Evolutionary conservation across 805 yeast genomes (phyloP).

Genomic region (Wickerhamomyces strasburgensis): DNA sequence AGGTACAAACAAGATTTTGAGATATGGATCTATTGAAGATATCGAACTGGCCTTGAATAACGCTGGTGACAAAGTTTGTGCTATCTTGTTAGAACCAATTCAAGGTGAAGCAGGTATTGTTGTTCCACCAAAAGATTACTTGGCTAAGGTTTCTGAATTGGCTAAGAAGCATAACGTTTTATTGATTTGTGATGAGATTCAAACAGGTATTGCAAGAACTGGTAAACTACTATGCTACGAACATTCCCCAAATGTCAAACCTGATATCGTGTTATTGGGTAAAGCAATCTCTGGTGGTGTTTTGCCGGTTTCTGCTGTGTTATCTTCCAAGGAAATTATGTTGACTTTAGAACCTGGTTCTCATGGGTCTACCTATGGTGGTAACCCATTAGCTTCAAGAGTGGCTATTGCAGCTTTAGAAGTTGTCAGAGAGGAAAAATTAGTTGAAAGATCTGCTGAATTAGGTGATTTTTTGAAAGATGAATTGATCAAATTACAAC

Average conservation of each 20-base stretch:
- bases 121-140: constrained; percentile 83
- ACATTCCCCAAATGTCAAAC: constrained; percentile 73
- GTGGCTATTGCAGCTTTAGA: constrained; percentile 92
- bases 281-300: constrained; percentile 97
- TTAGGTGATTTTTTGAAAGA: constrained; percentile 67
- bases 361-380: constrained; percentile 97
- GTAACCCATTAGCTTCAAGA: constrained; percentile 90
- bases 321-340: constrained; percentile 89
- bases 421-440: constrained; percentile 82
- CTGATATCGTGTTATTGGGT: constrained; percentile 86
- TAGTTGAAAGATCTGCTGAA: constrained; percentile 69
- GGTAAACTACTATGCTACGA: constrained; percentile 91
- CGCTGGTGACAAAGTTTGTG: constrained; percentile 88
- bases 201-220: constrained; percentile 96
- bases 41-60: constrained; percentile 73
- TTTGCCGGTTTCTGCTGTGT: constrained; percentile 84
- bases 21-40: constrained; percentile 86
- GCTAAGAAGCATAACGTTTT: constrained; percentile 82
- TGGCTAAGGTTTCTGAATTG: constrained; percentile 62
- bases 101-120: constrained; percentile 99
- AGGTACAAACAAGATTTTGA: constrained; percentile 56
- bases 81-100: constrained; percentile 88
- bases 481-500: constrained; percentile 49
- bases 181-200: constrained; percentile 94
- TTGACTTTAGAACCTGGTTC: constrained; percentile 87